Conservation (phyloP, 768 basidiomycete genomes). For the Mycena galopus region DNA sequence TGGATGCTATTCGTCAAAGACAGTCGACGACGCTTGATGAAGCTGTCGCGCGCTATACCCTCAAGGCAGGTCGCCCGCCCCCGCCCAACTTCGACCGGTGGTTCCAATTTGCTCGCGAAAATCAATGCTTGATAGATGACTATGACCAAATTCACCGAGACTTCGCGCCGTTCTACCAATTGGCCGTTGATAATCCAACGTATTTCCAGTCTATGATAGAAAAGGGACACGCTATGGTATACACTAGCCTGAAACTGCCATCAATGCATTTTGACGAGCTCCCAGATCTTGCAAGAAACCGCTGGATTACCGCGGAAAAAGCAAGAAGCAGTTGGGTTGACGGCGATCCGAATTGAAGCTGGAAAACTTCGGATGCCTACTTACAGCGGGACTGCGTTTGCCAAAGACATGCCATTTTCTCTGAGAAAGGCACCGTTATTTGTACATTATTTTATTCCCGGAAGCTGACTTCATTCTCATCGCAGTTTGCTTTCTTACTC, state of each 20-base stretch:
- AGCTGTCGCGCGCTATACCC: constrained; percentile 30
- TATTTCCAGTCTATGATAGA: constrained; percentile 25
- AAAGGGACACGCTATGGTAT: constrained; percentile 17
- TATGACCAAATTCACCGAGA: constrained; percentile 36
- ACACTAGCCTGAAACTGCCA: neutral
- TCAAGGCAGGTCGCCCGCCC: constrained; percentile 32
- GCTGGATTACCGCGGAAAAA: constrained; percentile 2
- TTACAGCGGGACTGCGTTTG: constrained; percentile 28
- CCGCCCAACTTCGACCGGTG: constrained; percentile 35
- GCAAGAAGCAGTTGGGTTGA: constrained; percentile 30
- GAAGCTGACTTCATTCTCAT: constrained; percentile 3
- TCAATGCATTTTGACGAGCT: neutral
- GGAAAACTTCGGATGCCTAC: constrained; percentile 24
- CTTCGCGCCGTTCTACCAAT: constrained; percentile 32
- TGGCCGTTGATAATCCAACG: constrained; percentile 14
- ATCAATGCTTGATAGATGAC: constrained; percentile 34
- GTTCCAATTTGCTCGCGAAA: constrained; percentile 29
- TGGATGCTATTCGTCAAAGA: constrained; percentile 26
- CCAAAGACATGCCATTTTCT: constrained; percentile 6
- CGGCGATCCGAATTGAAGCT: constrained; percentile 25
- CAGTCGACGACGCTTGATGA: constrained; percentile 33
- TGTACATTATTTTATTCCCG: neutral
- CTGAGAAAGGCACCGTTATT: constrained; percentile 6
- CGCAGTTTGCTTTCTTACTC: constrained; percentile 24
- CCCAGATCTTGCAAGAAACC: constrained; percentile 22